Conservation (phyloP, 2,329 filamentous ascomycete genomes). For the Talaromyces marneffei region DNA sequence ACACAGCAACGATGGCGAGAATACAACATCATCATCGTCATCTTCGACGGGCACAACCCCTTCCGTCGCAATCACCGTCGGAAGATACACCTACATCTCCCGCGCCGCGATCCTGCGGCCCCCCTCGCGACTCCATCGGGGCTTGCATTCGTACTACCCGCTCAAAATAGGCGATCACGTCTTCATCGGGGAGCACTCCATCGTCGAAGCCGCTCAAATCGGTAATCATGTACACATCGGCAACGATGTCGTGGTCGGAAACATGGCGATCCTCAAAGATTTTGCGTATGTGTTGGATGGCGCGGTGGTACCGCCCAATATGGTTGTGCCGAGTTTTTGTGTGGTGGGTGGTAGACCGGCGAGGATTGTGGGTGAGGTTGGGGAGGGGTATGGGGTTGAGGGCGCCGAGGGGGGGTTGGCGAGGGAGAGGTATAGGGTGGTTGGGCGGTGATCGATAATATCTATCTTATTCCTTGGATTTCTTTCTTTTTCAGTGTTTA, state of each 20-base stretch:
- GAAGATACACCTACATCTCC: slow-evolving; percentile 84
- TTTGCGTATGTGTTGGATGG: slow-evolving; percentile 82
- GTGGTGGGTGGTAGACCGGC: slow-evolving; percentile 82
- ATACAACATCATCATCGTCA: slow-evolving; percentile 25
- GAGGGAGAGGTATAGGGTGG: slow-evolving; percentile 34
- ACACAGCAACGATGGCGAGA: neutral
- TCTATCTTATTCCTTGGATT: neutral
- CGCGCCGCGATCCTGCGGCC: slow-evolving; percentile 73
- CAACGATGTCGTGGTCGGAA: slow-evolving; percentile 67
- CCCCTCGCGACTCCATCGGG: slow-evolving; percentile 74
- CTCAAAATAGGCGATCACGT: slow-evolving; percentile 93
- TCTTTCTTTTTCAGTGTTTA: neutral
- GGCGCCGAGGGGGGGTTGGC: slow-evolving; percentile 41
- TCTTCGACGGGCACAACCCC: slow-evolving; percentile 16
- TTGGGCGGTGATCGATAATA: slow-evolving; percentile 26
- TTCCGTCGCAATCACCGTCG: slow-evolving; percentile 67
- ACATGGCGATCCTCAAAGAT: slow-evolving; percentile 89
- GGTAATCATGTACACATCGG: slow-evolving; percentile 85
- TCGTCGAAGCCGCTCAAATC: slow-evolving; percentile 77
- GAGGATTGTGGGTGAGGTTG: slow-evolving; percentile 71
- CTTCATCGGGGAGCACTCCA: slow-evolving; percentile 69
- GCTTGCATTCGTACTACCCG: slow-evolving; percentile 49
- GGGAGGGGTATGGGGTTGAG: slow-evolving; percentile 44
- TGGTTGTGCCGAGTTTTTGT: slow-evolving; percentile 88
- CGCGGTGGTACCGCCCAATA: slow-evolving; percentile 74